phyloP scores from a whole-genome alignment of 768 basidiomycete genomes.

The Pisolithus tinctorius region DNA sequence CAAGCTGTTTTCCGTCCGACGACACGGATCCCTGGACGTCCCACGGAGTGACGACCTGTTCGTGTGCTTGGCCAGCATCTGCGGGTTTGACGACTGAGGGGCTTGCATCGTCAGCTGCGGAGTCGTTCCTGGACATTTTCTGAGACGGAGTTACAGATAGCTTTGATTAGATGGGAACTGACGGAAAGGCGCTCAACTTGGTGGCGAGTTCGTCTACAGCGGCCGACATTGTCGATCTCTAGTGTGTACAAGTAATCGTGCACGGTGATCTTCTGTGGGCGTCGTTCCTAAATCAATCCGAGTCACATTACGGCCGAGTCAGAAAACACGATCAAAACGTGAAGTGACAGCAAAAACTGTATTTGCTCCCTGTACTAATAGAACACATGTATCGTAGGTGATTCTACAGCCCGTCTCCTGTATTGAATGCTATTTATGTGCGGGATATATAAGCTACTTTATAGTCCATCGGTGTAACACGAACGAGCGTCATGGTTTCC shows the following conservation, averaged over 20 bases:
- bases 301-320: too few relatives aligned
- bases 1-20: slow-evolving; percentile 82
- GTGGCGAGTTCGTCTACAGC: slow-evolving; percentile 23
- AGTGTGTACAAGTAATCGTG: too few relatives aligned
- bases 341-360: neutral
- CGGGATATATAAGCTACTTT: neutral
- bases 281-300: too few relatives aligned
- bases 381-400: neutral
- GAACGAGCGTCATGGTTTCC: slow-evolving; percentile 56
- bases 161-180: slow-evolving; percentile 7
- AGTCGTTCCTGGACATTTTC: neutral
- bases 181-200: slow-evolving; percentile 26
- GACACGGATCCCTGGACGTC: slow-evolving; percentile 91
- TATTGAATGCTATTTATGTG: neutral
- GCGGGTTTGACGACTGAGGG: slow-evolving; percentile 22
- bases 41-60: slow-evolving; percentile 94
- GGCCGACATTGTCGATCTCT: slow-evolving; percentile 18
- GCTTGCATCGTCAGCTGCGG: slow-evolving; percentile 4
- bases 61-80: slow-evolving; percentile 29
- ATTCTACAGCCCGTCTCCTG: neutral
- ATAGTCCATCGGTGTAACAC: neutral
- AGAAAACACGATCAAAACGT: neutral
- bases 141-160: neutral
- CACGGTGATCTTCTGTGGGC: too few relatives aligned
- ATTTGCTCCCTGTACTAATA: neutral